Evolutionary conservation across 768 basidiomycete genomes (phyloP).

Genomic region (Gloeopeniophorella convolvens): DNA sequence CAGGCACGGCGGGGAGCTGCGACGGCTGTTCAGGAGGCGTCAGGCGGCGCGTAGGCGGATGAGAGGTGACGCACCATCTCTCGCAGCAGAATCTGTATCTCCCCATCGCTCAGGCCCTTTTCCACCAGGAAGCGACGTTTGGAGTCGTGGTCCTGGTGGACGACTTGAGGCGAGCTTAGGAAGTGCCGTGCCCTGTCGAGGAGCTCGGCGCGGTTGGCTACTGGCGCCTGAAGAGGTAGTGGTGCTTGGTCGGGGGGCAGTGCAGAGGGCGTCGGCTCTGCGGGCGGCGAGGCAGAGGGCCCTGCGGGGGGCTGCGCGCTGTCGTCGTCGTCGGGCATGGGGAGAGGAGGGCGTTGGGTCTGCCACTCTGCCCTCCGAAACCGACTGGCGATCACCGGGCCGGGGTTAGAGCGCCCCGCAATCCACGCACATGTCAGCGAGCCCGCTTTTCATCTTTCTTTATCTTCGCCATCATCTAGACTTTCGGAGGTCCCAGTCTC

Average conservation of each 20-base stretch:
- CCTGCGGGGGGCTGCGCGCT: background rate
- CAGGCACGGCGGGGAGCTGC: conserved; percentile 49
- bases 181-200: conserved; percentile 53
- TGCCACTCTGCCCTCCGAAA: no score
- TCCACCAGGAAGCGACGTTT: conserved; percentile 63
- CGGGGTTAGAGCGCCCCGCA: no score
- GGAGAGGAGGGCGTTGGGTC: background rate
- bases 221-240: background rate
- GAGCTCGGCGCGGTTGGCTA: conserved; percentile 22
- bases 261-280: background rate
- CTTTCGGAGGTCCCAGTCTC: no score
- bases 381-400: no score
- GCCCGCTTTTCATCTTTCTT: no score
- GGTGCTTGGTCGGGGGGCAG: conserved; percentile 2
- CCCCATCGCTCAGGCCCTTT: conserved; percentile 58
- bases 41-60: conserved; percentile 19
- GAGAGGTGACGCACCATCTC: conserved; percentile 40
- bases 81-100: conserved; percentile 53
- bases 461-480: no score
- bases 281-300: background rate
- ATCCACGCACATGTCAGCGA: no score
- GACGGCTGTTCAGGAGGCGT: conserved; percentile 17
- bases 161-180: conserved; percentile 58
- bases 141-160: conserved; percentile 44
- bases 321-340: conserved; percentile 13